phyloP scores from a whole-genome alignment of 2,329 filamentous ascomycete genomes.

The Leptodontidium sp. region DNA sequence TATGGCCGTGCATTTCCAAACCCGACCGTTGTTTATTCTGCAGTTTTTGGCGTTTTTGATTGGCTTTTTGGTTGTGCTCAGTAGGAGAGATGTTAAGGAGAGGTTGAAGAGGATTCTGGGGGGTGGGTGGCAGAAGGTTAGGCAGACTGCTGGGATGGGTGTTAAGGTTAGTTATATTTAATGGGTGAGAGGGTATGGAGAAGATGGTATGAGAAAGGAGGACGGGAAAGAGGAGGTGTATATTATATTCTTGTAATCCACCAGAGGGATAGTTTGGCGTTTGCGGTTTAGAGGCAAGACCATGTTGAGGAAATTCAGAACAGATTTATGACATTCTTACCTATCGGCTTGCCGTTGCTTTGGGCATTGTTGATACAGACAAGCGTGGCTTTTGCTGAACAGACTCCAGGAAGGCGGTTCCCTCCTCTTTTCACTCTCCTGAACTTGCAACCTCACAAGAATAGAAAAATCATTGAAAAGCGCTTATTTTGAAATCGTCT shows the following conservation, averaged over 20 bases:
- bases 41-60: conserved; percentile 80
- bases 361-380: neutral
- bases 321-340: neutral
- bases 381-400: neutral
- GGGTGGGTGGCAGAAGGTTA: conserved; percentile 66
- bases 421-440: no score
- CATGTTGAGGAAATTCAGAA: neutral
- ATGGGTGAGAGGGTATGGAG: conserved; percentile 36
- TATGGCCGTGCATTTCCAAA: conserved; percentile 58
- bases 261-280: conserved; percentile 2
- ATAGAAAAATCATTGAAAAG: no score
- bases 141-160: conserved; percentile 82
- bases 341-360: neutral
- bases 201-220: no score
- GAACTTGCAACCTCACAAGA: no score
- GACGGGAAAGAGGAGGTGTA: conserved; percentile 18
- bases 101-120: conserved; percentile 74
- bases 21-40: conserved; percentile 65
- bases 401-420: no score
- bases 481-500: neutral
- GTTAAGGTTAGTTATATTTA: conserved; percentile 97
- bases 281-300: neutral
- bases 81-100: conserved; percentile 77
- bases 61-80: conserved; percentile 79
- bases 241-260: conserved; percentile 21